Evolutionary conservation across 192 early-diverging fungal genomes (phyloP).

Genomic region (Gamsiella multidivaricata): DNA sequence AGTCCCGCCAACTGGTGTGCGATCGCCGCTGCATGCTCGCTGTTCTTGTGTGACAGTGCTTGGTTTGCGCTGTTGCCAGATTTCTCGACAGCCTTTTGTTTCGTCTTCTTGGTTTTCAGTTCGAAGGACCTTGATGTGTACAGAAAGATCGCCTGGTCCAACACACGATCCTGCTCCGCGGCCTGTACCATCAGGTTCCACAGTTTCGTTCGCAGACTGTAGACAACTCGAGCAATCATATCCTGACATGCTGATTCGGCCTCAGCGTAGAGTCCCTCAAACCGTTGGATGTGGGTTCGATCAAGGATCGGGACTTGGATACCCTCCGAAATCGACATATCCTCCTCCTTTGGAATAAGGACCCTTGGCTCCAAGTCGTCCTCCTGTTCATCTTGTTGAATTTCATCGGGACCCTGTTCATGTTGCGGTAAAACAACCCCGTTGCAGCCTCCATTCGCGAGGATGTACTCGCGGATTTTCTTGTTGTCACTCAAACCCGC

Average conservation of each 20-base stretch:
- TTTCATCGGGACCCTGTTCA: neutral
- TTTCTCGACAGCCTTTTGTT: neutral
- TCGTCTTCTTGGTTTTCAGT: neutral
- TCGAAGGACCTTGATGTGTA: constrained; percentile 7
- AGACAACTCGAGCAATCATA: constrained; percentile 17
- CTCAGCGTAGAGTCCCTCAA: neutral
- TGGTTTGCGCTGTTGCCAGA: no score
- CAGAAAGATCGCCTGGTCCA: neutral
- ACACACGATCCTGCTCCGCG: neutral
- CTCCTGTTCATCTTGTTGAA: no score
- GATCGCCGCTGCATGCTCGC: neutral
- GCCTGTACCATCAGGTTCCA: neutral
- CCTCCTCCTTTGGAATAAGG: neutral
- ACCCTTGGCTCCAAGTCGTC: neutral
- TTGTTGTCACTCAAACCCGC: neutral
- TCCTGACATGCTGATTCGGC: constrained; percentile 5
- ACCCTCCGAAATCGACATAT: neutral
- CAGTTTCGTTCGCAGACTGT: constrained; percentile 1
- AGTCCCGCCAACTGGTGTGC: constrained; percentile 2
- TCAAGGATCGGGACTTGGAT: neutral
- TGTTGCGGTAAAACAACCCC: neutral
- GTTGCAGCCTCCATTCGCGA: neutral
- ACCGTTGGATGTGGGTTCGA: neutral
- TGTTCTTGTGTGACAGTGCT: neutral
- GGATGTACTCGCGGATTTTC: neutral